Conservation (phyloP, 2,329 filamentous ascomycete genomes). For the Penicillium sp. region DNA sequence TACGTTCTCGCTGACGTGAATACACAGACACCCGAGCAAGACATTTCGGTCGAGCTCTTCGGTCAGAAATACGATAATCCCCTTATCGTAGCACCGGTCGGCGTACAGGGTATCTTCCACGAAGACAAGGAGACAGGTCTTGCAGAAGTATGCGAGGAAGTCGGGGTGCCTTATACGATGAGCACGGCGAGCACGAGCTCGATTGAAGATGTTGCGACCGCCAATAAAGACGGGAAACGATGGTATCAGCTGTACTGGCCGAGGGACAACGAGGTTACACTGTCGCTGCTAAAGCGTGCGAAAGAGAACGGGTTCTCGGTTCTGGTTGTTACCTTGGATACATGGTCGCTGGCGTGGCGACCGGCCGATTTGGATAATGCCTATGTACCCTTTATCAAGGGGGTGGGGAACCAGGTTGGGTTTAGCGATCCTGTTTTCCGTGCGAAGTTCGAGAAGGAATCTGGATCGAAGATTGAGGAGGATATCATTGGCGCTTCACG, state of each 20-base stretch:
- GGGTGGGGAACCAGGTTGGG: conserved; percentile 60
- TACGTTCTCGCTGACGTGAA: background rate
- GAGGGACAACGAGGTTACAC: conserved; percentile 61
- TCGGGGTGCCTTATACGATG: conserved; percentile 64
- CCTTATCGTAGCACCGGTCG: conserved; percentile 65
- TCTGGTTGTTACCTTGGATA: conserved; percentile 71
- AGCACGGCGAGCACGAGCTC: conserved; percentile 63
- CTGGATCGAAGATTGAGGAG: conserved; percentile 48
- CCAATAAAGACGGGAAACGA: conserved; percentile 56
- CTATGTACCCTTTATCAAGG: conserved; percentile 55
- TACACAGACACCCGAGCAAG: conserved; percentile 37
- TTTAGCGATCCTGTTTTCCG: conserved; percentile 67
- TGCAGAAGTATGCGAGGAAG: conserved; percentile 59
- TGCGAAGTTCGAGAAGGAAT: conserved; percentile 52
- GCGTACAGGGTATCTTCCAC: conserved; percentile 68
- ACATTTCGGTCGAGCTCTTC: conserved; percentile 55
- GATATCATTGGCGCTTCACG: conserved; percentile 50
- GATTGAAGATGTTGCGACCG: conserved; percentile 65
- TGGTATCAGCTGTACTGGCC: conserved; percentile 81
- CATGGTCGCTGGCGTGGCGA: conserved; percentile 65
- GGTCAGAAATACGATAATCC: conserved; percentile 51
- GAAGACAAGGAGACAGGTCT: conserved; percentile 62
- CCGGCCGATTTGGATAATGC: conserved; percentile 64
- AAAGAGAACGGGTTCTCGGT: conserved; percentile 61
- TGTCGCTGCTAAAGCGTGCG: conserved; percentile 61